Conservation (phyloP, 176 grass and related monocot species). For the Musa acuminata region DNA sequence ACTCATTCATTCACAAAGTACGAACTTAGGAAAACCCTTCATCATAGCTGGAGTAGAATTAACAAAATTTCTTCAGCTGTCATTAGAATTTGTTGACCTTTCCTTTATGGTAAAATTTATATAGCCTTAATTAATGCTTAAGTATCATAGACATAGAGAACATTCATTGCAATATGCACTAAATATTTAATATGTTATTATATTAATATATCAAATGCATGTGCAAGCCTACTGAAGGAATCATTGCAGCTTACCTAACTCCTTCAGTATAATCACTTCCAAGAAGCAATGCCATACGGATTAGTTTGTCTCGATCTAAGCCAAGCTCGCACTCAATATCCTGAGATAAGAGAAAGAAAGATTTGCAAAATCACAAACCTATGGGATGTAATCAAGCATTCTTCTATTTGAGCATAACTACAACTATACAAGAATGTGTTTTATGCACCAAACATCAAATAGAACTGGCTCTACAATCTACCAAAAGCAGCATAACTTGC, state of each 20-base stretch:
- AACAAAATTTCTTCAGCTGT: background rate
- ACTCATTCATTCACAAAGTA: background rate
- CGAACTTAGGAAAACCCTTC: background rate
- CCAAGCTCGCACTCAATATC: slow-evolving; percentile 92
- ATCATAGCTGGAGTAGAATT: background rate
- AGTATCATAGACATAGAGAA: background rate
- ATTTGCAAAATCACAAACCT: slow-evolving; percentile 20
- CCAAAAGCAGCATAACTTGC: background rate
- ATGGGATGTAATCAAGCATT: background rate
- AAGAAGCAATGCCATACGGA: slow-evolving; percentile 91
- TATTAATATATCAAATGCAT: background rate
- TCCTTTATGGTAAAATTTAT: background rate
- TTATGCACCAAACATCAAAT: background rate
- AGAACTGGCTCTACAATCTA: background rate
- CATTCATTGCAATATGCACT: background rate
- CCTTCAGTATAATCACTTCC: slow-evolving; percentile 98
- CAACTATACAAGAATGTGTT: background rate
- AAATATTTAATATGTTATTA: background rate
- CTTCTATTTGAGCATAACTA: background rate
- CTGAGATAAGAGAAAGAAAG: slow-evolving; percentile 38
- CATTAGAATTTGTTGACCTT: background rate
- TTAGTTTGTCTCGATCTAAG: slow-evolving; percentile 71
- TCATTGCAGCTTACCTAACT: slow-evolving; percentile 49
- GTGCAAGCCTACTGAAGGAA: background rate
- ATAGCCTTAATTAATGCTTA: background rate